Evolutionary conservation across 257 asterid genomes (phyloP).

Genomic region (Knoxia roxburghii): DNA sequence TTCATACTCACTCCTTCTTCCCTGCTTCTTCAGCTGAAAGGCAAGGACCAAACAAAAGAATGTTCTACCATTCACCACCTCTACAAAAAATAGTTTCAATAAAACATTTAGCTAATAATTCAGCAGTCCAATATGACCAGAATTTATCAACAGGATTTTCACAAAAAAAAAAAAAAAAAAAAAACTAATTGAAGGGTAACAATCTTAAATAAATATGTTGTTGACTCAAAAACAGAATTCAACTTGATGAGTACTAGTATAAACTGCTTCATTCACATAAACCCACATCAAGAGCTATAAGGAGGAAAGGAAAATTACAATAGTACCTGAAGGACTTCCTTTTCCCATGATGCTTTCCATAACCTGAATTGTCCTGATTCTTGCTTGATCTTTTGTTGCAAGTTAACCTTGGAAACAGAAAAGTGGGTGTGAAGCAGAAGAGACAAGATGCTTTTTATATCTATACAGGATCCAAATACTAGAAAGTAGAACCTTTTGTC

Average conservation of each 20-base stretch:
- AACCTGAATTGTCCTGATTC: conserved; percentile 94
- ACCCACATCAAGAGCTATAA: neutral
- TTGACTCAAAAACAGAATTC: neutral
- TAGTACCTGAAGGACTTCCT: conserved; percentile 93
- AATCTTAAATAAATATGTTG: neutral
- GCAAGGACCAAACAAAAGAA: neutral
- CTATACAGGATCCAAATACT: conserved; percentile 11
- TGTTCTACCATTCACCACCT: neutral
- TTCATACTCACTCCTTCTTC: conserved; percentile 96
- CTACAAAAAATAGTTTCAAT: neutral
- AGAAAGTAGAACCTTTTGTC: conserved; percentile 59
- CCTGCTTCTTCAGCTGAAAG: conserved; percentile 77
- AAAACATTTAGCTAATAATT: neutral
- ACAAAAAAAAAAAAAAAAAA: no score
- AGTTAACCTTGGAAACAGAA: conserved; percentile 62
- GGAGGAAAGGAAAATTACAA: neutral
- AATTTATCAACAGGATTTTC: neutral
- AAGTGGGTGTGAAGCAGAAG: conserved; percentile 21
- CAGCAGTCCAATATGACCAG: neutral
- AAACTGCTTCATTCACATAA: neutral
- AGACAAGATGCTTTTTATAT: neutral
- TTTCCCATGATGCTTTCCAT: conserved; percentile 96
- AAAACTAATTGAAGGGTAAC: neutral
- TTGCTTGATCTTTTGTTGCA: conserved; percentile 96
- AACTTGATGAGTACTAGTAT: neutral